A percentile compares a stretch with the other conserved stretches of the same genome.
These are phyloP conservation scores for Drosera spatulata DNA, from an alignment of 179 eudicot species.

Conservation along the genomic window DNA sequence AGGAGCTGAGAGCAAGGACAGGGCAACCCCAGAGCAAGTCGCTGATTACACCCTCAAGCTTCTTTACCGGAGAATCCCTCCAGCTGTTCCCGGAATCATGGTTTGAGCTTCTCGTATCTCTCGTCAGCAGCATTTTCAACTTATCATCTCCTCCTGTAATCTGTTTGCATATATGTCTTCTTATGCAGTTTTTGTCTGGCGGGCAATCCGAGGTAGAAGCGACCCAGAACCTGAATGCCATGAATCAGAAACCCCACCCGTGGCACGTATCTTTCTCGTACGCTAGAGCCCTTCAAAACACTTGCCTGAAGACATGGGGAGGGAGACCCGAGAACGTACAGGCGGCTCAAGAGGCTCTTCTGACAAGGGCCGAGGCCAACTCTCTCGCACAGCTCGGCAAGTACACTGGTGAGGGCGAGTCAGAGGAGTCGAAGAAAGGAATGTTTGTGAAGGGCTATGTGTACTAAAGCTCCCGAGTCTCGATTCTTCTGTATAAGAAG, in stretches of 20 bases:
- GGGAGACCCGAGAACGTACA: slow-evolving; percentile 69
- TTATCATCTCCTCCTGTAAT: too few species aligned
- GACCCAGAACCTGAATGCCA: slow-evolving; percentile 78
- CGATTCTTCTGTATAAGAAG: background rate
- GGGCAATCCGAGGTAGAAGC: slow-evolving; percentile 97
- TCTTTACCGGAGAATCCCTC: slow-evolving; percentile 68
- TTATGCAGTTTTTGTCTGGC: slow-evolving; percentile 75
- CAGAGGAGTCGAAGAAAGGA: slow-evolving; percentile 73
- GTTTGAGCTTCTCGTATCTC: slow-evolving; percentile 24
- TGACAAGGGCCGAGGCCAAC: too few species aligned
- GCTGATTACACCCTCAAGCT: too few species aligned
- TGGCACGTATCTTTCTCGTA: slow-evolving; percentile 97
- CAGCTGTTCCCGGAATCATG: slow-evolving; percentile 95
- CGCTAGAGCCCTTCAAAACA: slow-evolving; percentile 91
- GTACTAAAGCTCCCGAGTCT: slow-evolving; percentile 36
- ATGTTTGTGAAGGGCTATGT: slow-evolving; percentile 84
- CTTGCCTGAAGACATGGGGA: too few species aligned
- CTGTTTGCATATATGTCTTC: slow-evolving; percentile 8
- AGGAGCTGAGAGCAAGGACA: slow-evolving; percentile 91
- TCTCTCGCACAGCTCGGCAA: too few species aligned
- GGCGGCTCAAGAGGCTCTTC: slow-evolving; percentile 64
- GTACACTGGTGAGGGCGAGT: slow-evolving; percentile 86
- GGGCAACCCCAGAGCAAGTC: slow-evolving; percentile 68
- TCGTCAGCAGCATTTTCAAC: too few species aligned
- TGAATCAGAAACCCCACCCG: slow-evolving; percentile 83